These are phyloP conservation scores for Cyclotella sp. DNA, from an alignment of 108 stramenopile species.

Conservation along the genomic window DNA sequence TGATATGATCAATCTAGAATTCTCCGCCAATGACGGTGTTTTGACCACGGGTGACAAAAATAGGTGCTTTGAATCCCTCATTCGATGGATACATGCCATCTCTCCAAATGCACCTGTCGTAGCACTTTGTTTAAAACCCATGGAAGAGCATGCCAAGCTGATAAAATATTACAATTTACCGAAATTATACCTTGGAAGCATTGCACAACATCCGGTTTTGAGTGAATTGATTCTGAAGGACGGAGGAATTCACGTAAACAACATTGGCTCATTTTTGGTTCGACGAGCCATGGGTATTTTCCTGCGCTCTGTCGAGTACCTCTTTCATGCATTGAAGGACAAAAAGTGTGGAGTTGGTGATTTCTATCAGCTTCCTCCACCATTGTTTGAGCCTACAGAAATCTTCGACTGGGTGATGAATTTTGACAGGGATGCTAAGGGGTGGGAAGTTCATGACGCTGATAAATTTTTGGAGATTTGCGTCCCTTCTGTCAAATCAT, in stretches of 20 bases:
- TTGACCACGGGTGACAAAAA: neutral
- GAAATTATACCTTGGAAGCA: neutral
- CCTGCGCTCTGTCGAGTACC: neutral
- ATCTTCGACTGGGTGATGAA: neutral
- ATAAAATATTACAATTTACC: neutral
- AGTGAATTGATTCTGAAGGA: neutral
- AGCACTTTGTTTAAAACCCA: neutral
- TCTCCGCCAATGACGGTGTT: neutral
- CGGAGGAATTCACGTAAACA: neutral
- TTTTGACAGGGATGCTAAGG: neutral
- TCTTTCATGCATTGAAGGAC: neutral
- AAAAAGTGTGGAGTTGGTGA: neutral
- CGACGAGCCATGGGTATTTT: neutral
- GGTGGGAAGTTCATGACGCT: neutral
- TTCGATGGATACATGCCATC: neutral
- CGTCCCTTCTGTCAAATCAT: neutral
- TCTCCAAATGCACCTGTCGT: neutral
- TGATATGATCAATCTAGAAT: neutral
- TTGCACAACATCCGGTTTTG: neutral
- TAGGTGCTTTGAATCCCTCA: neutral
- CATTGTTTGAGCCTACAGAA: neutral
- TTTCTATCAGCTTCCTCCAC: neutral
- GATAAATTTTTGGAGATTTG: neutral
- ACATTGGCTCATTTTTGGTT: neutral
- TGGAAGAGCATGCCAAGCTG: neutral